Evolutionary conservation across 1,284 basidiomycete genomes (phyloP).

Genomic region (Moesziomyces parantarcticus): DNA sequence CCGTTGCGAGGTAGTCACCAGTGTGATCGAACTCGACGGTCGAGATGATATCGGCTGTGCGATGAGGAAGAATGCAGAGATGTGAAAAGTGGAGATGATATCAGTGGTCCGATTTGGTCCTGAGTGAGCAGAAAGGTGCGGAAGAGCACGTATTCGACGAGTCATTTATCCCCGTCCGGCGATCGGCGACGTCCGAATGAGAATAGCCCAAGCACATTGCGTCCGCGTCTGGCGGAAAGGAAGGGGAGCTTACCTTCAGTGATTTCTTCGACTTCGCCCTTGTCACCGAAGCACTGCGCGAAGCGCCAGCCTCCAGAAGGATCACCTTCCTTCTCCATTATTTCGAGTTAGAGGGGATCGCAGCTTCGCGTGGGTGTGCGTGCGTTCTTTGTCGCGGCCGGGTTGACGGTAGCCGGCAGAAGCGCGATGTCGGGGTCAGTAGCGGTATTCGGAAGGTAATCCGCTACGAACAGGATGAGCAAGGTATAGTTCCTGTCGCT

Average conservation of each 20-base stretch:
- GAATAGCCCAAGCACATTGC: too few species aligned
- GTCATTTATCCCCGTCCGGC: too few species aligned
- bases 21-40: constrained; percentile 99
- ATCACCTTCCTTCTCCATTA: constrained; percentile 64
- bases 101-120: too few species aligned
- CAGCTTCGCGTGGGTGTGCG: neutral
- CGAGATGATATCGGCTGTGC: constrained; percentile 80
- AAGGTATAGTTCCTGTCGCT: neutral
- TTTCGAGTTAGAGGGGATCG: constrained; percentile 6
- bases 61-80: constrained; percentile 30
- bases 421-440: neutral
- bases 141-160: too few species aligned
- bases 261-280: constrained; percentile 91
- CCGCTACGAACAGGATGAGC: neutral
- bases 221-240: too few species aligned
- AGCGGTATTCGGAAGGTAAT: too few species aligned
- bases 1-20: constrained; percentile 98
- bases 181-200: too few species aligned
- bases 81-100: neutral
- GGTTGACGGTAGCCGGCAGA: neutral
- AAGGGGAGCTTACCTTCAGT: constrained; percentile 81
- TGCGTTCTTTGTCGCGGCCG: neutral
- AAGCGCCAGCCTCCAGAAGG: constrained; percentile 81
- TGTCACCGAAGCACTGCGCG: constrained; percentile 94
- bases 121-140: too few species aligned